phyloP scores from a whole-genome alignment of 2,329 filamentous ascomycete genomes.

The Microsporum audouinii region DNA sequence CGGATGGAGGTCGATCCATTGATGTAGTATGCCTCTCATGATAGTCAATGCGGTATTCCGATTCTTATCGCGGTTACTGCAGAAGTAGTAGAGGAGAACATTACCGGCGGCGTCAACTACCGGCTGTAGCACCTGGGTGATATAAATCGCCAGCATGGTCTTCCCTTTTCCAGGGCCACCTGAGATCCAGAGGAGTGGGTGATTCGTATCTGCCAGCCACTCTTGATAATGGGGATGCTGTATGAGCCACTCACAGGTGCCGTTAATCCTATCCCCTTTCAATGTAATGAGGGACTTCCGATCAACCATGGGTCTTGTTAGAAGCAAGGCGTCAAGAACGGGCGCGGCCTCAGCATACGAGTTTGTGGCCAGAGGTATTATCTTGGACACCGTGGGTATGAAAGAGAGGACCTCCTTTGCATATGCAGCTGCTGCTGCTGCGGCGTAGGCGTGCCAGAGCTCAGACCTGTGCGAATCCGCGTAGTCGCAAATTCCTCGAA shows the following conservation, averaged over 20 bases:
- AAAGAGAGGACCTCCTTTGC: slow-evolving; percentile 10
- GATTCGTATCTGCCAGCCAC: not conserved
- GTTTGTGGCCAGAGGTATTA: not conserved
- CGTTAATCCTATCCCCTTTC: not conserved
- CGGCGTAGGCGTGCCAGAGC: slow-evolving; percentile 16
- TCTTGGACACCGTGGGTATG: not conserved
- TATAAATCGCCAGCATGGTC: not conserved
- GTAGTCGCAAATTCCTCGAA: slow-evolving; percentile 18
- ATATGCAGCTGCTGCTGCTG: slow-evolving; percentile 15
- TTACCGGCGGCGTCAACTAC: not conserved
- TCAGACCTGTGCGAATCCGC: slow-evolving; percentile 16
- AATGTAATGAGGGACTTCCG: not conserved
- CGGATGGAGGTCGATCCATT: not conserved
- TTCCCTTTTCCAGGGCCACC: not conserved
- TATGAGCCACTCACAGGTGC: not conserved
- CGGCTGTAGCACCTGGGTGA: not conserved
- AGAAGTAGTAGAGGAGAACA: not conserved
- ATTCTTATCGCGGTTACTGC: not conserved
- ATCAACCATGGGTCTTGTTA: not conserved
- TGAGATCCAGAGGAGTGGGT: not conserved
- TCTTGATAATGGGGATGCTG: not conserved
- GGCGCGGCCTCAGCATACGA: not conserved
- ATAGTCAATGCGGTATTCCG: not conserved
- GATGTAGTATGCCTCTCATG: not conserved
- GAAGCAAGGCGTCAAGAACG: not conserved